Evolutionary conservation across 2,329 filamentous ascomycete genomes (phyloP).

Genomic region (Magnaporthiopsis poae): DNA sequence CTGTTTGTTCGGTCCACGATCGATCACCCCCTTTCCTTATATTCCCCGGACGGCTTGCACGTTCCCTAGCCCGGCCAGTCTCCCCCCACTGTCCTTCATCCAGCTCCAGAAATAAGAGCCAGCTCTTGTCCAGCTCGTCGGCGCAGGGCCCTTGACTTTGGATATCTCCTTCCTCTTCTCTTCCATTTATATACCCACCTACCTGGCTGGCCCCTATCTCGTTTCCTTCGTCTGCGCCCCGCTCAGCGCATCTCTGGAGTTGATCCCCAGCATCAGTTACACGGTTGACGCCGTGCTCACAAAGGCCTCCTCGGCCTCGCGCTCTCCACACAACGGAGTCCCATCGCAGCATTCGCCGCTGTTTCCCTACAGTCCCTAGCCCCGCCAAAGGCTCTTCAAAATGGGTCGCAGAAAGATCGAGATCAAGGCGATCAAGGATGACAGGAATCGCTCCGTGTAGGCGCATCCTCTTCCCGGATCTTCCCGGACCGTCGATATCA

Average conservation of each 20-base stretch:
- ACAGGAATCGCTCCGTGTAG: slow-evolving; percentile 94
- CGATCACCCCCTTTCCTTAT: background rate
- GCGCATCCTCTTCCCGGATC: slow-evolving; percentile 21
- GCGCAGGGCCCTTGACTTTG: background rate
- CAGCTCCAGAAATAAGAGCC: background rate
- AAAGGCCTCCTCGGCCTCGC: background rate
- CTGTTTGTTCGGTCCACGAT: background rate
- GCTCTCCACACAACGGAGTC: background rate
- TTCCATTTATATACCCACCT: background rate
- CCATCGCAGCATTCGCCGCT: background rate
- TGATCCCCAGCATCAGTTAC: background rate
- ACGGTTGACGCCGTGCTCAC: background rate
- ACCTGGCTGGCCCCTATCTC: background rate
- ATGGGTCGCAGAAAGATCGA: slow-evolving; percentile 99
- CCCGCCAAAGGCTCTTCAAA: slow-evolving; percentile 17
- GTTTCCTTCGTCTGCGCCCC: background rate
- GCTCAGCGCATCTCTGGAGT: background rate
- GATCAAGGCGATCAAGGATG: slow-evolving; percentile 99
- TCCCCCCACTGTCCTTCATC: background rate
- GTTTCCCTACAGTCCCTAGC: background rate
- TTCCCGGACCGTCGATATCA: no score
- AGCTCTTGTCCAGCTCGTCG: background rate
- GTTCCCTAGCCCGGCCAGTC: background rate
- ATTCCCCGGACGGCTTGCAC: background rate
- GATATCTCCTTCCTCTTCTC: background rate